Base-by-base conservation (phyloP, 148 eudicot species). In the Cornus suecica region DNA sequence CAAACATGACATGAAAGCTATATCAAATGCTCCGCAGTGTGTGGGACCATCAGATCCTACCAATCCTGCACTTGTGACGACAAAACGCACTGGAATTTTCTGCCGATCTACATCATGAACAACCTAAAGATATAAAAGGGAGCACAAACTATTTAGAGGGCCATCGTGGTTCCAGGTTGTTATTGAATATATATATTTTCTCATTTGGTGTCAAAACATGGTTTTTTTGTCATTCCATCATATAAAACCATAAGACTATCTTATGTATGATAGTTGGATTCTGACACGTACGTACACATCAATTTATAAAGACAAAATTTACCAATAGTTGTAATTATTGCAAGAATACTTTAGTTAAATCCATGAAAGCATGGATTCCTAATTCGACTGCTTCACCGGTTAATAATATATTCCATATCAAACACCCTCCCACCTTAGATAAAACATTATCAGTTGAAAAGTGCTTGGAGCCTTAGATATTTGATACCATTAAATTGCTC, bases 101-200 rank as follows among this genome's bases (percentile, higher is more conserved):
- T 94, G 98, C 34, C 90, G 83, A 73, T 92, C 98, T 31, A 94
- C 97, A 81, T 94, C 98, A 74, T 94, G 94, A 76, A 94, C 90
- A 65, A 94, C 85, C 97, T 92, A 74, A 24, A 28, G 56, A 69
- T 26, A 66, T 25, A 79, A 76, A 24, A 64, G 32, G 0, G 62
- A 58, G 48, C 20, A 54, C 42, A 16, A 48, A 66, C 16, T 28
- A 8, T 58, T 42, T 10, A 65, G 65, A 56, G 52, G 45, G 51
- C 26, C n/a, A 58, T 58, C 22, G 24, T n/a, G 23, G 22, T 58
- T 58, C 24, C 62, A 58, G 4, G 8, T 58, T 3, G 8, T 58
- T 22, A 22, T 58, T 58, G 62, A 22, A 2, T 18, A 20, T 18
- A 1, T 22, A n/a, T 48, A 2, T 15, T 52, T 58, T 58, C 18